A percentile compares a stretch with the other conserved stretches of the same genome.
Conservation (phyloP, 2,329 filamentous ascomycete species). For the Cladosporium halotolerans region DNA sequence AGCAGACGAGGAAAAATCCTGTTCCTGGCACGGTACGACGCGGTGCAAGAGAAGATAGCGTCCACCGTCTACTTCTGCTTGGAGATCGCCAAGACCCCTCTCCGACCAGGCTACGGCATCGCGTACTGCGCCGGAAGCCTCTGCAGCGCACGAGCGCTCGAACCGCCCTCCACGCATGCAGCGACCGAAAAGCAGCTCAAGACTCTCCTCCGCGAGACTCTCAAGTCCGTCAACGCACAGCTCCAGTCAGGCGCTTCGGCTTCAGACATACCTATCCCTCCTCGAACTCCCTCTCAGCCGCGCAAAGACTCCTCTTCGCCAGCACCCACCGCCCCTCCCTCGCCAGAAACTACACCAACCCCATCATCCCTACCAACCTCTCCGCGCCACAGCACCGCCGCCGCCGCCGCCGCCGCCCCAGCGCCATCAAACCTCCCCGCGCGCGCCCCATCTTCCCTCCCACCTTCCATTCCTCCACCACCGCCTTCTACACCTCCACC, state of each 20-base stretch:
- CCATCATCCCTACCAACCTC: background rate
- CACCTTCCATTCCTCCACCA: too few relatives aligned
- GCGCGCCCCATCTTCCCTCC: too few relatives aligned
- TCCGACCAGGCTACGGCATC: constrained; percentile 14
- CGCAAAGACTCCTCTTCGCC: background rate
- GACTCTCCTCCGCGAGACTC: background rate
- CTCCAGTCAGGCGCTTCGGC: background rate
- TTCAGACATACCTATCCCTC: too few relatives aligned
- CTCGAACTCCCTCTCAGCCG: background rate
- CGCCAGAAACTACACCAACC: background rate
- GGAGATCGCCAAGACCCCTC: constrained; percentile 12
- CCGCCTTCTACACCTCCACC: too few relatives aligned
- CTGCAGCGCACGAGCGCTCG: constrained; percentile 13
- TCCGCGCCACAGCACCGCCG: background rate
- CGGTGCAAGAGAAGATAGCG: constrained; percentile 8
- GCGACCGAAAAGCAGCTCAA: background rate
- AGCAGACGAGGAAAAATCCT: constrained; percentile 12
- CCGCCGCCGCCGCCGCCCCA: too few relatives aligned
- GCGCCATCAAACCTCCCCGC: too few relatives aligned
- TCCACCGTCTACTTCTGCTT: constrained; percentile 22
- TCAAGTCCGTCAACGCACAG: background rate
- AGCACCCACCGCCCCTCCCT: background rate
- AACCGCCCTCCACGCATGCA: background rate
- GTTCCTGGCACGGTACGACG: constrained; percentile 15
- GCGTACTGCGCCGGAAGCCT: constrained; percentile 16